Conservation (phyloP, 768 basidiomycete genomes). For the Pleurotus citrinopileatus region DNA sequence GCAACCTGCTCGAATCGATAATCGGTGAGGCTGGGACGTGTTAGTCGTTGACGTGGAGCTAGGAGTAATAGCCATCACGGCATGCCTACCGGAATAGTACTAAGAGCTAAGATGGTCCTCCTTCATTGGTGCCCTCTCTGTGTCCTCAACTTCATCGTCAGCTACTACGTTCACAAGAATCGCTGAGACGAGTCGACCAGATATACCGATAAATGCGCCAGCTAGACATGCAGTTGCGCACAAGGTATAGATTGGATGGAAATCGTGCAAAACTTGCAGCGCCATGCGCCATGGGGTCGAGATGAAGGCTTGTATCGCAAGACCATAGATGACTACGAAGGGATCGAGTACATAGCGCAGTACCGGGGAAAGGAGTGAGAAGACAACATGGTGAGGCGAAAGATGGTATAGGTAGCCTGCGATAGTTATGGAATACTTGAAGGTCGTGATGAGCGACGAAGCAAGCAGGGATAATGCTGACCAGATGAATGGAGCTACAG, state of each 20-base stretch:
- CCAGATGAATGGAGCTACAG: background rate
- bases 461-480: background rate
- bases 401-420: conserved; percentile 15
- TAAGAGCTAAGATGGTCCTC: no score
- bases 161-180: background rate
- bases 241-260: conserved; percentile 58
- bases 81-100: no score
- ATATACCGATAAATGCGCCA: conserved; percentile 42
- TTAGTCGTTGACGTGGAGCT: no score
- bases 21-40: no score
- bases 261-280: conserved; percentile 34
- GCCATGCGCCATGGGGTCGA: conserved; percentile 41
- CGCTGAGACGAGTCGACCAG: conserved; percentile 21
- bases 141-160: background rate
- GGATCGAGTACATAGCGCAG: conserved; percentile 46
- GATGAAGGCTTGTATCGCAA: conserved; percentile 40
- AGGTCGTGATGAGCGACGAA: background rate
- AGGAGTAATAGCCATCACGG: no score
- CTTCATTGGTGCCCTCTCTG: background rate
- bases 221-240: conserved; percentile 53
- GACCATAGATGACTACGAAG: conserved; percentile 35
- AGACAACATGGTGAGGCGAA: conserved; percentile 26
- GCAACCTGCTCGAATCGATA: no score
- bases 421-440: background rate
- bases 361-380: background rate